Evolutionary conservation across 257 asterid genomes (phyloP).

Genomic region (Ehretia macrophylla): DNA sequence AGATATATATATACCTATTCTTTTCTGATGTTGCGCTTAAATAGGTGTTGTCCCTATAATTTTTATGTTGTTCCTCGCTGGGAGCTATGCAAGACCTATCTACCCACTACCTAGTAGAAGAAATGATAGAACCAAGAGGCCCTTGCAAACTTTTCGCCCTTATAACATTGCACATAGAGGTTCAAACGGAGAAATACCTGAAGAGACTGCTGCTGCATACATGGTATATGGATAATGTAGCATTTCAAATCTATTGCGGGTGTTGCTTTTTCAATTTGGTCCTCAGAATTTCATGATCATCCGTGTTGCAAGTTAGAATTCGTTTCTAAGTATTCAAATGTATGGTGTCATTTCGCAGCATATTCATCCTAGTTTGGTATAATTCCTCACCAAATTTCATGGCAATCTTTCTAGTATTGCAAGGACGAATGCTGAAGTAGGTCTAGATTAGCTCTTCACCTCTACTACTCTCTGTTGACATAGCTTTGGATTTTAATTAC

Average conservation of each 20-base stretch:
- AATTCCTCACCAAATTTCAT: background rate
- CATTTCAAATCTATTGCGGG: background rate
- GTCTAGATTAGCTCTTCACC: background rate
- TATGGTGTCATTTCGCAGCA: background rate
- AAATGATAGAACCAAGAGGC: slow-evolving; percentile 65
- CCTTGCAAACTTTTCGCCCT: slow-evolving; percentile 84
- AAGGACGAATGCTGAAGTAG: background rate
- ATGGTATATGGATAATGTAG: slow-evolving; percentile 35
- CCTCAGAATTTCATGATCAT: background rate
- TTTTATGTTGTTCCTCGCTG: slow-evolving; percentile 61
- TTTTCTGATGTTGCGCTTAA: slow-evolving; percentile 12
- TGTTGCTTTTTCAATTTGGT: background rate
- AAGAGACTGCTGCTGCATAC: slow-evolving; percentile 85
- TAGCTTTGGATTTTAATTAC: slow-evolving; percentile 5
- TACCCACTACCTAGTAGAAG: slow-evolving; percentile 91
- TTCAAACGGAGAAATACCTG: slow-evolving; percentile 95
- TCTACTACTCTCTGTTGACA: slow-evolving; percentile 1
- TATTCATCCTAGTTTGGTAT: background rate
- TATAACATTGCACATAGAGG: slow-evolving; percentile 97
- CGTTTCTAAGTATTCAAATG: background rate
- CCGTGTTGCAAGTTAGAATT: too few relatives aligned
- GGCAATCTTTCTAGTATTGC: background rate
- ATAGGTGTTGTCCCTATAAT: slow-evolving; percentile 58
- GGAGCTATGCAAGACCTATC: slow-evolving; percentile 72
- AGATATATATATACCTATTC: too few relatives aligned